These are phyloP conservation scores for Picocystis salinarum DNA, from an alignment of 139 green algal species.

Conservation along the genomic window DNA sequence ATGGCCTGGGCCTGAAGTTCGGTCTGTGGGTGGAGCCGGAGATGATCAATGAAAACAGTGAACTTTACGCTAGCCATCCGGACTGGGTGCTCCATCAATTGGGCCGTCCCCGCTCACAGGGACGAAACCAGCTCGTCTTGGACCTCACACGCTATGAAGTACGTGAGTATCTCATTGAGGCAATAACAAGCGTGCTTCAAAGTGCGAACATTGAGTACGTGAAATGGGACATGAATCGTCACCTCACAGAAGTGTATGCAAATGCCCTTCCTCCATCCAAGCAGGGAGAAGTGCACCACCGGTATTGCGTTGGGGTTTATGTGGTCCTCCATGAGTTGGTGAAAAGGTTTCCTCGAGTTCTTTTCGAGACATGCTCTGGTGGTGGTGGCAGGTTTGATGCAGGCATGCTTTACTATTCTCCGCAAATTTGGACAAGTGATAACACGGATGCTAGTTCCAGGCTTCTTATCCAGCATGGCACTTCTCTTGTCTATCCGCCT, in stretches of 20 bases:
- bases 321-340: not conserved
- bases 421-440: not conserved
- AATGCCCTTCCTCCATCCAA: not conserved
- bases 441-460: not conserved
- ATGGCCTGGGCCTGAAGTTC: slow-evolving; percentile 1
- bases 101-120: not conserved
- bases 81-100: not conserved
- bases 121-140: not conserved
- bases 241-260: not conserved
- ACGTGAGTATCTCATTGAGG: not conserved
- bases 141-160: not conserved
- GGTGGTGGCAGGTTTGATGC: not conserved
- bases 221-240: not conserved
- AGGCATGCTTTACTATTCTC: not conserved
- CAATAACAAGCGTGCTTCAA: not conserved
- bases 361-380: not conserved
- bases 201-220: not conserved
- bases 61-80: not conserved
- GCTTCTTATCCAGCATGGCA: not conserved
- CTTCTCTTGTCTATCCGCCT: not conserved
- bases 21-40: slow-evolving; percentile 1
- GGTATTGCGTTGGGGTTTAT: not conserved
- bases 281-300: not conserved
- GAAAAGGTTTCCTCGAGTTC: not conserved
- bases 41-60: not conserved